A percentile compares a stretch with the other conserved stretches of the same genome.
These are phyloP conservation scores for Didymella keratinophila DNA, from an alignment of 2,329 filamentous ascomycete species.

Conservation along the genomic window DNA sequence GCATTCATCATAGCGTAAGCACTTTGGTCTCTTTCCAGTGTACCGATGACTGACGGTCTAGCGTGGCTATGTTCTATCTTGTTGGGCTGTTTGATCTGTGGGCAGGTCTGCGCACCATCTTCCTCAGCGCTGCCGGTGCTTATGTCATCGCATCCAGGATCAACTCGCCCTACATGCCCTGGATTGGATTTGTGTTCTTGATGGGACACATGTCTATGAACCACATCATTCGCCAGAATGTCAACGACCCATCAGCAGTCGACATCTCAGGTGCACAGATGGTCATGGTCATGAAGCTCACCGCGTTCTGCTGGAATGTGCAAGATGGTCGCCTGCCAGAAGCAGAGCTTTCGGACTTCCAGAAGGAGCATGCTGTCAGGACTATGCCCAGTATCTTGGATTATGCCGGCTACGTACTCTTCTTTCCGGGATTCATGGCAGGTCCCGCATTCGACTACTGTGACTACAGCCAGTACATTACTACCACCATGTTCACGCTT, in stretches of 20 bases:
- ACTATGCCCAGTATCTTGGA: slow-evolving; percentile 79
- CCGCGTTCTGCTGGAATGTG: slow-evolving; percentile 97
- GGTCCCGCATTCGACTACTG: slow-evolving; percentile 94
- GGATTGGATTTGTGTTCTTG: slow-evolving; percentile 90
- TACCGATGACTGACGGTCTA: slow-evolving; percentile 44
- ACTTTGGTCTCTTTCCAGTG: neutral
- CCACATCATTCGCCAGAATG: slow-evolving; percentile 82
- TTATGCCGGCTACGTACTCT: slow-evolving; percentile 88
- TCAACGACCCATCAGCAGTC: slow-evolving; percentile 69
- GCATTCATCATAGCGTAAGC: slow-evolving; percentile 78
- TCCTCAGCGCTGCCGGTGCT: slow-evolving; percentile 78
- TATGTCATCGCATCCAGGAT: slow-evolving; percentile 86
- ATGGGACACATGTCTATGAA: slow-evolving; percentile 96
- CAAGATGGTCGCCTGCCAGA: slow-evolving; percentile 86
- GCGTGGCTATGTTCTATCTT: slow-evolving; percentile 86
- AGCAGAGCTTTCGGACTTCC: slow-evolving; percentile 81
- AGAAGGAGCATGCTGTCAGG: slow-evolving; percentile 80
- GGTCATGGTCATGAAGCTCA: slow-evolving; percentile 98
- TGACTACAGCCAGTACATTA: slow-evolving; percentile 91
- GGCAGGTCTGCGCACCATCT: slow-evolving; percentile 79
- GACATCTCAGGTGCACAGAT: slow-evolving; percentile 96
- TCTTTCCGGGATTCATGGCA: slow-evolving; percentile 89
- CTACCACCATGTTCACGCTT: slow-evolving; percentile 92
- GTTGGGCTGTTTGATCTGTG: slow-evolving; percentile 93
- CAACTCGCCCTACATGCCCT: slow-evolving; percentile 93